Conservation (phyloP, 202 grass and related monocot species). For the Alloteropsis angusta region DNA sequence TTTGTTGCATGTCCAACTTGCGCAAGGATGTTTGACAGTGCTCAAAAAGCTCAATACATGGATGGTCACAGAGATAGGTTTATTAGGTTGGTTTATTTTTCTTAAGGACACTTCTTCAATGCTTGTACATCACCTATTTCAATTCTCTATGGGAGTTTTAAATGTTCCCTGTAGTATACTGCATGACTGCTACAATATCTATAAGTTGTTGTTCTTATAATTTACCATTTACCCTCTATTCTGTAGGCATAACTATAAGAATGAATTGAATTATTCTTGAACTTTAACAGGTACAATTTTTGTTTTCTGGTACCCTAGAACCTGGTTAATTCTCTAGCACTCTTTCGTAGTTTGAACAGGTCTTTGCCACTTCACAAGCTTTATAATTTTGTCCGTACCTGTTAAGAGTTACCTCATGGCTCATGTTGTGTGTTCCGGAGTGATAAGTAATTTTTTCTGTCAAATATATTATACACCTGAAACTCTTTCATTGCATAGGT, state of each 20-base stretch:
- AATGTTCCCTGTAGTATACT: background rate
- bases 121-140: background rate
- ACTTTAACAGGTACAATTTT: background rate
- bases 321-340: background rate
- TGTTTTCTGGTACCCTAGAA: background rate
- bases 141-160: background rate
- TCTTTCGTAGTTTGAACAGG: background rate
- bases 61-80: constrained; percentile 47
- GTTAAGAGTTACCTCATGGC: background rate
- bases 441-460: background rate
- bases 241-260: background rate
- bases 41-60: constrained; percentile 31
- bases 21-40: constrained; percentile 36
- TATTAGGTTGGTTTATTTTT: constrained; percentile 36
- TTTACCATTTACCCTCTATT: background rate
- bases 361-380: background rate
- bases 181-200: background rate
- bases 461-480: background rate
- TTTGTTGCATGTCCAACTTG: background rate
- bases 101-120: background rate
- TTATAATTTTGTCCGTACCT: background rate
- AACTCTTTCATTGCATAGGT: background rate
- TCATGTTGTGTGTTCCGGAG: background rate
- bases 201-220: background rate
- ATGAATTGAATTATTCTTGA: background rate